Evolutionary conservation across 73 alveolate species (phyloP).

Genomic region (Paramecium tetraurelia): DNA sequence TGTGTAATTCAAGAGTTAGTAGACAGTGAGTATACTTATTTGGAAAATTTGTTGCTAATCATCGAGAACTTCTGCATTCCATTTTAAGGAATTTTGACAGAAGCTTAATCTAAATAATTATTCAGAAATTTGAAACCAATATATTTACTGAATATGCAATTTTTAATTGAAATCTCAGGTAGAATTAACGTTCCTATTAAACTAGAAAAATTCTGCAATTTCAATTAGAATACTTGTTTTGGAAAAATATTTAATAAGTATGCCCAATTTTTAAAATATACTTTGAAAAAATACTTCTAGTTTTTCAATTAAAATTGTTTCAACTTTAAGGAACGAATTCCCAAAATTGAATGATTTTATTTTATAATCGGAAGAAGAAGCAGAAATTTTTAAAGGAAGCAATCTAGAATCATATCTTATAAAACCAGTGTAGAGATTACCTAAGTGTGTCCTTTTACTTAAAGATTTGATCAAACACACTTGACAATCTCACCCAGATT

Average conservation of each 20-base stretch:
- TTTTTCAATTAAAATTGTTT: background rate
- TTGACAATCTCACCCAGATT: constrained; percentile 20
- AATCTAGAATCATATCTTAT: constrained; percentile 7
- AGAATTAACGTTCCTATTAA: background rate
- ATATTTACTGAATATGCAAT: background rate
- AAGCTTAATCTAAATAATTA: background rate
- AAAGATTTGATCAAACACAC: constrained; percentile 44
- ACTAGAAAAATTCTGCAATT: background rate
- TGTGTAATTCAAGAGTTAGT: constrained; percentile 12
- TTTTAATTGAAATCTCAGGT: background rate
- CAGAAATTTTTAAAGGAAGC: background rate
- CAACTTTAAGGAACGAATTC: background rate
- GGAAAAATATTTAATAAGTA: constrained; percentile 24
- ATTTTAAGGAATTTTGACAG: background rate
- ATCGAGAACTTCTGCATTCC: background rate
- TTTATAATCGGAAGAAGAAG: background rate
- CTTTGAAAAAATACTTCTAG: background rate
- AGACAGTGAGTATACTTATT: background rate
- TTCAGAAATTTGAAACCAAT: background rate
- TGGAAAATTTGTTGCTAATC: background rate
- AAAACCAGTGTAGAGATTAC: constrained; percentile 38
- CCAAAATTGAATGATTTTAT: background rate
- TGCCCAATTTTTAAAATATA: constrained; percentile 6
- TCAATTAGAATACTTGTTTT: background rate
- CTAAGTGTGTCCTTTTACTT: background rate